Evolutionary conservation across 1,284 basidiomycete genomes (phyloP), one percentile per base, ranked within the genome.

Genomic region (Melampsora larici-populina): DNA sequence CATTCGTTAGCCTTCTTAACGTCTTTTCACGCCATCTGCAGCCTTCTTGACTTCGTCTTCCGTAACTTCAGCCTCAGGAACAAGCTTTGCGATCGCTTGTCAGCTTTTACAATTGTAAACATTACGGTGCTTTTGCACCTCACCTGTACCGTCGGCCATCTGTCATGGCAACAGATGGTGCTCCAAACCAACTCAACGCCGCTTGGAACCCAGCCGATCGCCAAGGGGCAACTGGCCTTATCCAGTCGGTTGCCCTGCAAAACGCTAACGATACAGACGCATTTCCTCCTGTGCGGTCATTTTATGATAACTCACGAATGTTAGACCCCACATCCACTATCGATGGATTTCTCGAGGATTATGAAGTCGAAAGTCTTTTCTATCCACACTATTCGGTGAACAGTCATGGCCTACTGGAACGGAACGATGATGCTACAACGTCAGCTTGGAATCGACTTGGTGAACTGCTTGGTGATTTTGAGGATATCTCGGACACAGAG

Each of bases 81-180:
- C 91, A 94, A 83, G 94, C 96, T n/a, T 86, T 99, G 36, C 90
- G 96, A 33, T 90, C 93, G 80, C 87, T 99, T 36, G 92, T 99
- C 80, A 93, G 94, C 82, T 98, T 97, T 85, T 99, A 84, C 79
- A 83, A 82, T 73, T 81, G 81, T 26, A 81, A 83, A 76, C 82
- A 83, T 71, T 83, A 83, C 75, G 74, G 79, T 63, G 74, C 76
- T n/a, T 82, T 79, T 78, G 82, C 82, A 0, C 82, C 82, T 40
- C 75, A 79, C 5, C 62, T 83, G 7, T 82, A 82, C 77, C 80
- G 82, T 15, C 80, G 82, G 24, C 73, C 73, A 18, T 76, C 73
- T 4, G 68, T 36, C 55, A 29, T 69, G 29, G 51, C 33, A 29
- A 29, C 64, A 7, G 58, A 76, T 62, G 36, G 70, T 58, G 40